A percentile compares a stretch with the other conserved stretches of the same genome.
These are phyloP conservation scores for Podaxis rugospora DNA, from an alignment of 768 basidiomycete genomes.

Conservation along the genomic window DNA sequence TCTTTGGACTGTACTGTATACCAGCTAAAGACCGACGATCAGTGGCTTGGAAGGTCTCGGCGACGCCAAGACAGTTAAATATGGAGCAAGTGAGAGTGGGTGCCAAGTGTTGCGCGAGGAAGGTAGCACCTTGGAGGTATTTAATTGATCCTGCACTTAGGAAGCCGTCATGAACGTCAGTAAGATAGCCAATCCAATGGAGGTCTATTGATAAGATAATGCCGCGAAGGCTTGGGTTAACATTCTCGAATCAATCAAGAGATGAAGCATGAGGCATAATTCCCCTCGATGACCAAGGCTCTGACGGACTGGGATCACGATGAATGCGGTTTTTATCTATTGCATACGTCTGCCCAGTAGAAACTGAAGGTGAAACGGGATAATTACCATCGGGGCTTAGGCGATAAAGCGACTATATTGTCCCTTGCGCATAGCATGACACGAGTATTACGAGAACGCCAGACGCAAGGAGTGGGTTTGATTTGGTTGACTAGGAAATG, in stretches of 20 bases:
- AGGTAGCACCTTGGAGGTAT: neutral
- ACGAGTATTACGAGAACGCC: neutral
- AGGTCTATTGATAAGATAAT: neutral
- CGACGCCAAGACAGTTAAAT: neutral
- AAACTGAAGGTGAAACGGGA: neutral
- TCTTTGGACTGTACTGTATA: neutral
- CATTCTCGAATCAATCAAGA: neutral
- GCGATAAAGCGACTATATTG: neutral
- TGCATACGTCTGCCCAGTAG: neutral
- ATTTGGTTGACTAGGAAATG: neutral
- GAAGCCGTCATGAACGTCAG: neutral
- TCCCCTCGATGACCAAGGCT: neutral
- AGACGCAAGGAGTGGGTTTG: neutral
- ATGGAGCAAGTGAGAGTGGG: neutral
- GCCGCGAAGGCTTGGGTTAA: neutral
- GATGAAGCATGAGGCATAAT: neutral
- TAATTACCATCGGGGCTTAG: neutral
- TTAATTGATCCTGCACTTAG: neutral
- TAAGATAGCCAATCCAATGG: neutral
- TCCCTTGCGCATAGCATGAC: neutral
- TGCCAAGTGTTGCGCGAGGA: too few species aligned
- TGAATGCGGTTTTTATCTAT: neutral
- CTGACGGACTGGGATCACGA: neutral
- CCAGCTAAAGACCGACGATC: neutral
- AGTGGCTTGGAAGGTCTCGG: neutral